Base-by-base conservation (phyloP, 139 green algal genomes). In the Chlorella sp. region DNA sequence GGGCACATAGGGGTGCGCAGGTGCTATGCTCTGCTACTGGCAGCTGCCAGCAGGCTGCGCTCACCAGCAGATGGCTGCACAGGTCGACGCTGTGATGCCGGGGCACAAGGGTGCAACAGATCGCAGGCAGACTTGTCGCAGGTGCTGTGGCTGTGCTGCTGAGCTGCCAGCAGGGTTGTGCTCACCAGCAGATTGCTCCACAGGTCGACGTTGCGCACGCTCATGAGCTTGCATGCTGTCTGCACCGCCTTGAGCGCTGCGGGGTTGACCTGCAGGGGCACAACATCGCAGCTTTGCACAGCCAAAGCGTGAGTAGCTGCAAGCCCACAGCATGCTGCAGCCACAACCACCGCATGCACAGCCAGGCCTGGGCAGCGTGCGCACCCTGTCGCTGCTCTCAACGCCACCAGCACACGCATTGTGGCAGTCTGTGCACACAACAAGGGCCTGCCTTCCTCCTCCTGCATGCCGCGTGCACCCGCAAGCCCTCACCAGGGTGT, bases 161-260 rank as follows among this genome's bases (percentile, higher is more conserved):
- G 42, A 24, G 42, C 10, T 55, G 42, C n/a, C n/a, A n/a, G n/a
- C n/a, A n/a, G n/a, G n/a, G n/a, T n/a, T n/a, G n/a, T n/a, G 17
- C 66, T 2, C 49, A 72, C 67, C 73, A 90, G 68, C 33, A 90
- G 75, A 30, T 72, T 69, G 42, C 51, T 81, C 85, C 85, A 90
- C 60, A 90, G 55, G 80, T 90, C 82, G 50, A 90, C 85, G 34
- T 76, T 79, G 20, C 69, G 74, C 50, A 88, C 82, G 3, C 49
- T 65, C 68, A 73, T 49, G 50, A 82, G 66, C 72, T 77, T 73
- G 74, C 77, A 85, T 5, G 79, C 79, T 3, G 74, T 80, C 66
- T 74, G 55, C 26, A 88, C 63, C n/a, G 74, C 61, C 65, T 79
- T 77, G 26, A 79, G 70, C 26, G 77, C 62, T 60, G 72, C 60